These are phyloP conservation scores for Seiridium unicorne DNA, from an alignment of 2,329 filamentous ascomycete species.

Conservation along the genomic window DNA sequence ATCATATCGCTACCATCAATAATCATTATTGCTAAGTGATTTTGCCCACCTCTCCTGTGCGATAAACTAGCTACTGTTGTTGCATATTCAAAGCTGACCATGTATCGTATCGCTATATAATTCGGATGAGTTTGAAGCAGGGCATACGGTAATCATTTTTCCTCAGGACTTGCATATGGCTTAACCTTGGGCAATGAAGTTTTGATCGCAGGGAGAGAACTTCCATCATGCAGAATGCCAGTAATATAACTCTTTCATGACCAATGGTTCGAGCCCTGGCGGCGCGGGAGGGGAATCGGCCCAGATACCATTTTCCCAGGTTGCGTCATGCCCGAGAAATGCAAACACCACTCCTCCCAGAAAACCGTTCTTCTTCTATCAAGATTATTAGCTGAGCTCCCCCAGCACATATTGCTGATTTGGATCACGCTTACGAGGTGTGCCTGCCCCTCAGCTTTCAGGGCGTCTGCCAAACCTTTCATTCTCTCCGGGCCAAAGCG, in stretches of 20 bases:
- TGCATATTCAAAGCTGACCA: no score
- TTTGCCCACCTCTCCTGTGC: no score
- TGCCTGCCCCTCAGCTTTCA: not conserved
- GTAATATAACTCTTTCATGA: not conserved
- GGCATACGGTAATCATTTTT: not conserved
- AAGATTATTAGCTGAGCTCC: not conserved
- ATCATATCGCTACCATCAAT: no score
- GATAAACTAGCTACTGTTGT: no score
- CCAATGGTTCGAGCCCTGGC: not conserved
- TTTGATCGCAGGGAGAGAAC: conserved; percentile 7
- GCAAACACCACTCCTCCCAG: not conserved
- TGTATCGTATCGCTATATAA: no score
- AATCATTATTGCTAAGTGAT: no score
- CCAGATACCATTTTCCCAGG: conserved; percentile 3
- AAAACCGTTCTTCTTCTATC: conserved; percentile 1
- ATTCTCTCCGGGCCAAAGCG: conserved; percentile 16
- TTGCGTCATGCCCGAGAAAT: not conserved
- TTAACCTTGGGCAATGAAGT: conserved; percentile 2
- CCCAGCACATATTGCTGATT: not conserved
- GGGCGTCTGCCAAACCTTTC: not conserved
- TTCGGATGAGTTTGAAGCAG: no score
- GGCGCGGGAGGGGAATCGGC: conserved; percentile 3
- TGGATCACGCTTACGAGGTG: not conserved
- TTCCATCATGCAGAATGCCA: not conserved
- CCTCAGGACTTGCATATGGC: not conserved